Percentiles rank a stretch among this genome's conserved stretches.
These are phyloP conservation scores for Primulina huaijiensis DNA, from an alignment of 257 asterid genomes.

Conservation along the genomic window DNA sequence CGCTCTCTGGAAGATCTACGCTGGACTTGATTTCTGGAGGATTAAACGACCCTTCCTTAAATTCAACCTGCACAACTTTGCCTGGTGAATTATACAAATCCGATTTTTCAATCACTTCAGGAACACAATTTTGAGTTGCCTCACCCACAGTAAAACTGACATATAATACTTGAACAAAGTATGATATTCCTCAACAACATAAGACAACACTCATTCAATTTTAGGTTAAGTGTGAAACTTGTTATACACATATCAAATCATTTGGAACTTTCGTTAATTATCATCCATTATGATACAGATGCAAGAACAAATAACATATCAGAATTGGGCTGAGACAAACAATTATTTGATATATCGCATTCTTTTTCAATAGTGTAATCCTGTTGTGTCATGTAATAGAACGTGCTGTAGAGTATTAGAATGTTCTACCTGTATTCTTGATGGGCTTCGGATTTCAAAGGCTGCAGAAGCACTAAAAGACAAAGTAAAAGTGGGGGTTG, in stretches of 20 bases:
- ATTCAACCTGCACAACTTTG: conserved; percentile 54
- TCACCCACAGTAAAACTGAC: background rate
- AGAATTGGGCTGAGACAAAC: background rate
- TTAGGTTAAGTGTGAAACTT: background rate
- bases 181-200: background rate
- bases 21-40: conserved; percentile 91
- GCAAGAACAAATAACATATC: background rate
- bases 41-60: conserved; percentile 71
- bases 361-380: background rate
- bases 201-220: background rate
- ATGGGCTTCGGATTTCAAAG: conserved; percentile 75
- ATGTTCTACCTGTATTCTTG: conserved; percentile 72
- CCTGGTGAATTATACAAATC: background rate
- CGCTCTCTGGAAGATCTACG: conserved; percentile 68
- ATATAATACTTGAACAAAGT: background rate
- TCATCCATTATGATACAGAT: background rate
- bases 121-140: background rate
- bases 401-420: background rate
- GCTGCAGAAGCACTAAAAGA: conserved; percentile 82
- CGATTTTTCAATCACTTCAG: background rate
- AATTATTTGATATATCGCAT: background rate
- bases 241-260: background rate
- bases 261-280: background rate
- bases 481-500: conserved; percentile 62
- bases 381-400: background rate